These are phyloP conservation scores for Globisporangium abappressorium DNA, from an alignment of 352 stramenopile species.

Conservation along the genomic window DNA sequence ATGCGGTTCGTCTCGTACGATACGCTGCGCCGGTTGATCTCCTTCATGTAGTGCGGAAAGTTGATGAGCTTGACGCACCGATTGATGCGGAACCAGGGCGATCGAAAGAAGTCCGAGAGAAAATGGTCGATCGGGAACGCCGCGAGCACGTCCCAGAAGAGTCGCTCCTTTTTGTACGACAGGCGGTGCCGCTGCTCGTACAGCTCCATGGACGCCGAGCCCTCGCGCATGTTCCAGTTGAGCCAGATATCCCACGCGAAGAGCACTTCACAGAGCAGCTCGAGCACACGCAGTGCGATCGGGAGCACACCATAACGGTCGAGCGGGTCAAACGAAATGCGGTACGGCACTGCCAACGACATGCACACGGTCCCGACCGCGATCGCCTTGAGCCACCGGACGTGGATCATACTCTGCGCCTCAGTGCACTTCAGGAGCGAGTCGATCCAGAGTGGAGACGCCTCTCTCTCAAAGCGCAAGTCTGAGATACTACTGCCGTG, in stretches of 20 bases:
- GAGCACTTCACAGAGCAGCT: constrained; percentile 40
- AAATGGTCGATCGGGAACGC: constrained; percentile 60
- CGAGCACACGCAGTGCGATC: constrained; percentile 24
- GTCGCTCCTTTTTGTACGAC: constrained; percentile 31
- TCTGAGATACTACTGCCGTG: neutral
- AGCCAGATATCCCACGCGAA: constrained; percentile 62
- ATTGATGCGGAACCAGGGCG: constrained; percentile 39
- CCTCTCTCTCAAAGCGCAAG: constrained; percentile 6
- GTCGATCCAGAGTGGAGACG: constrained; percentile 46
- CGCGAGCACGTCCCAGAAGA: constrained; percentile 40
- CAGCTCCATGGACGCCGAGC: constrained; percentile 43
- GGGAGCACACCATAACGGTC: constrained; percentile 23
- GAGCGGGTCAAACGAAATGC: constrained; percentile 44
- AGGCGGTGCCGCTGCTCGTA: constrained; percentile 43
- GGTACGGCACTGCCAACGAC: constrained; percentile 48
- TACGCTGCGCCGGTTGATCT: constrained; percentile 51
- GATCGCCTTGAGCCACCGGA: constrained; percentile 48
- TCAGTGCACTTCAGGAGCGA: constrained; percentile 38
- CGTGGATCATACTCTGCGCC: constrained; percentile 45
- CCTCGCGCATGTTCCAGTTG: constrained; percentile 60
- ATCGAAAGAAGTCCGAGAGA: constrained; percentile 43
- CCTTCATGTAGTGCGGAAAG: constrained; percentile 49
- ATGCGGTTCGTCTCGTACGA: constrained; percentile 49
- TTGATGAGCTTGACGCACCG: constrained; percentile 54
- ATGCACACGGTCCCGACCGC: constrained; percentile 38